phyloP scores from a whole-genome alignment of 192 early-diverging fungal species.

The Backusella circina region DNA sequence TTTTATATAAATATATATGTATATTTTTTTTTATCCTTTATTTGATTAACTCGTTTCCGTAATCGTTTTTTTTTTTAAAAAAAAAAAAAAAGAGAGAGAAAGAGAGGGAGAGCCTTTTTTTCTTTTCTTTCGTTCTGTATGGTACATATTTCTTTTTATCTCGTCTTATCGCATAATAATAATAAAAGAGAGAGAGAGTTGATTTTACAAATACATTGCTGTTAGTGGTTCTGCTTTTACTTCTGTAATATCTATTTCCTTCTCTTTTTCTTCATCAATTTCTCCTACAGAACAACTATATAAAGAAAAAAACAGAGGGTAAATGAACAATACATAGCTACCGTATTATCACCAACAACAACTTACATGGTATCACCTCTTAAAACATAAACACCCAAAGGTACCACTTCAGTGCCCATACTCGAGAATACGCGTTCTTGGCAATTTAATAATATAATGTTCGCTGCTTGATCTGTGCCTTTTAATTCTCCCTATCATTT shows the following conservation, averaged over 20 bases:
- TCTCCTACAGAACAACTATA: constrained; percentile 35
- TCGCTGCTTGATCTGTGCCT: constrained; percentile 53
- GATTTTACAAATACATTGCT: constrained; percentile 3
- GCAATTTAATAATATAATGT: constrained; percentile 48
- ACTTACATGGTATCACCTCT: constrained; percentile 57
- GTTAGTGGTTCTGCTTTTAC: constrained; percentile 30
- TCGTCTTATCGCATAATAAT: background rate
- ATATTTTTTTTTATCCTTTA: background rate
- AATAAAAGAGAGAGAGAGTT: background rate
- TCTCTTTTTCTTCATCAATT: constrained; percentile 35
- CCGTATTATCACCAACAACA: no score
- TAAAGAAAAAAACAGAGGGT: background rate
- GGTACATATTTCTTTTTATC: background rate
- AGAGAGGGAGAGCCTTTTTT: background rate
- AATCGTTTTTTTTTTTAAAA: no score
- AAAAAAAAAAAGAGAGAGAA: no score
- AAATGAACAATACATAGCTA: background rate
- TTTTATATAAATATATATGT: no score
- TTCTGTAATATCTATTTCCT: constrained; percentile 29
- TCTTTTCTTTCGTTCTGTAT: background rate
- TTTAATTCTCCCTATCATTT: constrained; percentile 46
- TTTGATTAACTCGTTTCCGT: background rate
- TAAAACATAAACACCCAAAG: constrained; percentile 51
- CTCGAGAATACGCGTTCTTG: constrained; percentile 51
- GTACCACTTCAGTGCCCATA: constrained; percentile 44